These are phyloP conservation scores for Claviceps monticola DNA, from an alignment of 2,329 filamentous ascomycete species.

Conservation along the genomic window DNA sequence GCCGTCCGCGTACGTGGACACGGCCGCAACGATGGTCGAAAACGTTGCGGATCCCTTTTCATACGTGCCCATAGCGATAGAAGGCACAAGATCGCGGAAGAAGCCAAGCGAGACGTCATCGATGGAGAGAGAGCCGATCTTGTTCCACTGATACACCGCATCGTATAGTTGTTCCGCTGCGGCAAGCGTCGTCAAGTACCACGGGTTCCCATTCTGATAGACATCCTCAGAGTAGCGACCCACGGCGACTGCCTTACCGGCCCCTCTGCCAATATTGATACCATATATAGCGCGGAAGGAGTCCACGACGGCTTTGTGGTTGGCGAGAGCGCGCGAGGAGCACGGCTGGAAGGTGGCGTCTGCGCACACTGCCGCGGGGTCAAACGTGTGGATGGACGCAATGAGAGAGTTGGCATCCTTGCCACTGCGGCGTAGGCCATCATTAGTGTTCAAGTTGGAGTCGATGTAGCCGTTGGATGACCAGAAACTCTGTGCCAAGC, in stretches of 20 bases:
- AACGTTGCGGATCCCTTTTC: conserved; percentile 31
- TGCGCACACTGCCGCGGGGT: conserved; percentile 52
- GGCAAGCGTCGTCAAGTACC: conserved; percentile 64
- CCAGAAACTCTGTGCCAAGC: conserved; percentile 67
- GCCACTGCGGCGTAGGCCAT: conserved; percentile 46
- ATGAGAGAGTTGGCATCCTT: conserved; percentile 62
- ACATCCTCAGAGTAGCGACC: conserved; percentile 59
- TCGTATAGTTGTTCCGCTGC: conserved; percentile 72
- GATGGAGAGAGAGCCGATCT: conserved; percentile 47
- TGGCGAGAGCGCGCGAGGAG: conserved; percentile 53
- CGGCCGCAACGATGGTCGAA: conserved; percentile 40
- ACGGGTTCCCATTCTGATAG: conserved; percentile 70
- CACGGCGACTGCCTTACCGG: conserved; percentile 45
- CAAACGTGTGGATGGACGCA: conserved; percentile 53
- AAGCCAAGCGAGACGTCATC: conserved; percentile 53
- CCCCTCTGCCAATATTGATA: conserved; percentile 51
- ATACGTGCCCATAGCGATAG: conserved; percentile 49
- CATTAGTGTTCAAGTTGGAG: conserved; percentile 48
- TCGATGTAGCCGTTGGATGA: conserved; percentile 39
- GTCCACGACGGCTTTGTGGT: conserved; percentile 63
- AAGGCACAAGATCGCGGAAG: conserved; percentile 52
- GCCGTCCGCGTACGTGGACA: conserved; percentile 42
- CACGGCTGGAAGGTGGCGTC: conserved; percentile 66
- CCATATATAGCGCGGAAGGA: conserved; percentile 59
- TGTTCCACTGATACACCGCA: conserved; percentile 58